A percentile compares a stretch with the other conserved stretches of the same genome.
These are phyloP conservation scores for Microbotryum scabiosae DNA, from an alignment of 1,284 basidiomycete genomes.

Conservation along the genomic window DNA sequence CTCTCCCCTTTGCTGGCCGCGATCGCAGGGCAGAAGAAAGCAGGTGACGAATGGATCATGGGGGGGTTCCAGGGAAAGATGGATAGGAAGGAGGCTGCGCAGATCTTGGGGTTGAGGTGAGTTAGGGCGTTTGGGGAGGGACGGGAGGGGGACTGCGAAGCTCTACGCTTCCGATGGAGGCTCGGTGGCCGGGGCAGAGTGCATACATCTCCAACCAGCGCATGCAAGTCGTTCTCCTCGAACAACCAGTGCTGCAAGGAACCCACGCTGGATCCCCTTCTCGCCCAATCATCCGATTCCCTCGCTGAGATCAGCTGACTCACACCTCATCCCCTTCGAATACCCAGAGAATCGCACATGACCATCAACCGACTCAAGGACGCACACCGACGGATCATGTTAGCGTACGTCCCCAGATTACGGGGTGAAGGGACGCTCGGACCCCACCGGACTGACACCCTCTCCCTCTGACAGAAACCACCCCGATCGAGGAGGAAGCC, in stretches of 20 bases:
- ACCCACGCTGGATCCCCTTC: no score
- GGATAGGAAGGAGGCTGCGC: constrained; percentile 87
- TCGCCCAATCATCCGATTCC: no score
- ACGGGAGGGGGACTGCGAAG: not conserved
- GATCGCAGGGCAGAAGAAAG: constrained; percentile 26
- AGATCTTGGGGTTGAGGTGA: constrained; percentile 84
- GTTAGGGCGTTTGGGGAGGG: constrained; percentile 38
- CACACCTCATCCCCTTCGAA: not conserved
- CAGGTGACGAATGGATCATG: constrained; percentile 69
- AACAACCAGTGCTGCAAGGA: no score
- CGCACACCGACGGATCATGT: constrained; percentile 83
- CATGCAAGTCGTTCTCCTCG: no score
- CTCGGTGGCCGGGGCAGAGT: no score
- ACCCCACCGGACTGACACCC: not conserved
- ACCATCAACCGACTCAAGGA: constrained; percentile 71
- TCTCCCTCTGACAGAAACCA: constrained; percentile 52
- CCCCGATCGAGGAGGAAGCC: constrained; percentile 90
- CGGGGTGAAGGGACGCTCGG: not conserved
- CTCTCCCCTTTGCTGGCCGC: constrained; percentile 28
- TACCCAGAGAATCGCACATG: constrained; percentile 59
- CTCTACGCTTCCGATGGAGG: not conserved
- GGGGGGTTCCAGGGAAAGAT: constrained; percentile 94
- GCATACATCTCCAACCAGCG: no score
- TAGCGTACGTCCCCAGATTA: constrained; percentile 46
- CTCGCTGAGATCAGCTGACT: no score